These are phyloP conservation scores for Astrothelium subdiscretum DNA, from an alignment of 495 filamentous ascomycete species.

Conservation along the genomic window DNA sequence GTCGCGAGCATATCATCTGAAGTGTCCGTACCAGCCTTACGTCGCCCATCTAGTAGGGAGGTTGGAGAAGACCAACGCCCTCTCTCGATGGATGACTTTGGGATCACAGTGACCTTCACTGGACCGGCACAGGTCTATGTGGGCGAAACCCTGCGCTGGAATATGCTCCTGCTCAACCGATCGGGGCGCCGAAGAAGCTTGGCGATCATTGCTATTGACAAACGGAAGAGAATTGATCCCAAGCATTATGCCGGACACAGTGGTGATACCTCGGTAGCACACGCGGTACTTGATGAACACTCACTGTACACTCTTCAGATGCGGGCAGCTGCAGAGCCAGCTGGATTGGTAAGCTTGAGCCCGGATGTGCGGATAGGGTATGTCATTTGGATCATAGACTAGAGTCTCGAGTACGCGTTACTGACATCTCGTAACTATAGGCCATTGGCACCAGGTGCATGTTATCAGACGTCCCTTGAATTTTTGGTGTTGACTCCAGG, in stretches of 20 bases:
- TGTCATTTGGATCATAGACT: conserved; percentile 21
- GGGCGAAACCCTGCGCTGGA: conserved; percentile 74
- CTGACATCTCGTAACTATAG: conserved; percentile 28
- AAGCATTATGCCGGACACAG: conserved; percentile 40
- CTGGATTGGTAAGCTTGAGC: conserved; percentile 68
- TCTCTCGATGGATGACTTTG: conserved; percentile 42
- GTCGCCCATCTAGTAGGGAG: conserved; percentile 34
- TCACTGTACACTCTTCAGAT: conserved; percentile 75
- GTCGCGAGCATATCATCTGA: not conserved
- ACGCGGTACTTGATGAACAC: conserved; percentile 75
- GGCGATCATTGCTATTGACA: conserved; percentile 66
- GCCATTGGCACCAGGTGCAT: conserved; percentile 62
- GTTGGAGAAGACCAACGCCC: conserved; percentile 37
- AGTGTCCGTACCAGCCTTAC: not conserved
- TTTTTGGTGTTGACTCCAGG: conserved; percentile 69
- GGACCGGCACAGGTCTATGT: conserved; percentile 50
- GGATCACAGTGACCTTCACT: conserved; percentile 65
- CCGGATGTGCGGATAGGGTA: conserved; percentile 75
- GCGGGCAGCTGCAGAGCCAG: conserved; percentile 53
- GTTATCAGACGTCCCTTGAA: conserved; percentile 66
- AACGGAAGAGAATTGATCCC: conserved; percentile 51
- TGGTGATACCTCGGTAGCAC: conserved; percentile 39
- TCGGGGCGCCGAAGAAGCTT: conserved; percentile 58
- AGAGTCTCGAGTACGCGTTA: not conserved
- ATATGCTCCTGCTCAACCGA: conserved; percentile 80